These are phyloP conservation scores for Salvia splendens DNA, from an alignment of 257 asterid species.

Conservation along the genomic window DNA sequence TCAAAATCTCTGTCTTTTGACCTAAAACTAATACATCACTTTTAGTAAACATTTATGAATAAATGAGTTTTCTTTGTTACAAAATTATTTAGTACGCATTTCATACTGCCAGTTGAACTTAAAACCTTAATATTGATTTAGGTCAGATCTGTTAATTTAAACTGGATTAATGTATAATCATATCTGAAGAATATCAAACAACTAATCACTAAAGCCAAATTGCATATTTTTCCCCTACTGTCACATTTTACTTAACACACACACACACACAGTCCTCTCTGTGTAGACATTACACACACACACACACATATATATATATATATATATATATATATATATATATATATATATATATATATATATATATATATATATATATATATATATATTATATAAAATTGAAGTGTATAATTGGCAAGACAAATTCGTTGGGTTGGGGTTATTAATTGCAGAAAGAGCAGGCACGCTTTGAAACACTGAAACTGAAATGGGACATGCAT, in stretches of 20 bases:
- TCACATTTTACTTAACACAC: not conserved
- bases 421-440: slow-evolving; percentile 30
- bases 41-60: no score
- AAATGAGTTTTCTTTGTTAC: not conserved
- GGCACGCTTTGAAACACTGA: slow-evolving; percentile 52
- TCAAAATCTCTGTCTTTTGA: not conserved
- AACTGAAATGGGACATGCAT: slow-evolving; percentile 45
- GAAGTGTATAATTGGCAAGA: slow-evolving; percentile 3
- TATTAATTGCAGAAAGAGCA: slow-evolving; percentile 37
- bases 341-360: no score
- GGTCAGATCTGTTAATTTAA: not conserved
- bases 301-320: no score
- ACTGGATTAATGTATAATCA: no score
- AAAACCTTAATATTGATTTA: not conserved
- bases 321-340: no score
- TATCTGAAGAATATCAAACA: not conserved
- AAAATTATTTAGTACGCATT: not conserved
- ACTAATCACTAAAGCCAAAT: not conserved
- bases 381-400: no score
- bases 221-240: not conserved
- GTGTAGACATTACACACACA: no score
- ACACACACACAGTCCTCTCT: not conserved
- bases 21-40: not conserved
- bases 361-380: no score
- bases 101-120: no score